Percentiles rank a stretch among this genome's conserved stretches.
Conservation (phyloP, 2,329 filamentous ascomycete genomes). For the Cytospora piceicola region DNA sequence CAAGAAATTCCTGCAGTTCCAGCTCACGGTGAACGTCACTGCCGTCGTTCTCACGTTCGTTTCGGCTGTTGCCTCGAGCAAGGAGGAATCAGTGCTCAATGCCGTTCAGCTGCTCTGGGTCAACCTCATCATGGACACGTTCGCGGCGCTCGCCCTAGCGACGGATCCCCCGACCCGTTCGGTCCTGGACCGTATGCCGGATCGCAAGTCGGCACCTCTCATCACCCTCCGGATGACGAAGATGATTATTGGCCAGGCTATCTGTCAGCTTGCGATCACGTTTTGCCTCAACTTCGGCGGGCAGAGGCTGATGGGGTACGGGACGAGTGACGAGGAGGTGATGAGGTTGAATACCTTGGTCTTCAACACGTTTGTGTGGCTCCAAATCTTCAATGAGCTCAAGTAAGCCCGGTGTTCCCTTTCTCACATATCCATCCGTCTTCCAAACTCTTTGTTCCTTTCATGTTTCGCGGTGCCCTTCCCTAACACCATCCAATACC, state of each 20-base stretch:
- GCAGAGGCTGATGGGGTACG: conserved; percentile 61
- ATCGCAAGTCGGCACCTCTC: conserved; percentile 72
- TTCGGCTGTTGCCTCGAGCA: conserved; percentile 67
- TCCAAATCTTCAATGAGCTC: conserved; percentile 84
- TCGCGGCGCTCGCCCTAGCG: conserved; percentile 70
- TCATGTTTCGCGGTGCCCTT: neutral
- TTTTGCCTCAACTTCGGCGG: conserved; percentile 72
- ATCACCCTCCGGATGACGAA: conserved; percentile 84
- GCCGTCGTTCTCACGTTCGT: conserved; percentile 79
- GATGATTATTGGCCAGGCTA: conserved; percentile 82
- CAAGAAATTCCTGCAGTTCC: conserved; percentile 68
- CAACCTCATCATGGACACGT: conserved; percentile 85
- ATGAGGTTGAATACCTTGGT: conserved; percentile 68
- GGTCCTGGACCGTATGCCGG: conserved; percentile 63
- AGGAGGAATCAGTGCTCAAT: conserved; percentile 70
- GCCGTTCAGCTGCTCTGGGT: conserved; percentile 85
- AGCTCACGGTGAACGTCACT: conserved; percentile 78
- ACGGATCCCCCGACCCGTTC: conserved; percentile 45
- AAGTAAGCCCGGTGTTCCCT: conserved; percentile 54
- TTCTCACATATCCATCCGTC: neutral
- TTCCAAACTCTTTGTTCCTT: neutral
- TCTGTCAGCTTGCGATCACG: conserved; percentile 73
- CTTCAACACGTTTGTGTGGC: conserved; percentile 86
- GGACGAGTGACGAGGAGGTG: conserved; percentile 46
- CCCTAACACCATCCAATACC: neutral